Base-by-base conservation (phyloP, 2,329 filamentous ascomycete species). In the Claviceps pazoutovae region DNA sequence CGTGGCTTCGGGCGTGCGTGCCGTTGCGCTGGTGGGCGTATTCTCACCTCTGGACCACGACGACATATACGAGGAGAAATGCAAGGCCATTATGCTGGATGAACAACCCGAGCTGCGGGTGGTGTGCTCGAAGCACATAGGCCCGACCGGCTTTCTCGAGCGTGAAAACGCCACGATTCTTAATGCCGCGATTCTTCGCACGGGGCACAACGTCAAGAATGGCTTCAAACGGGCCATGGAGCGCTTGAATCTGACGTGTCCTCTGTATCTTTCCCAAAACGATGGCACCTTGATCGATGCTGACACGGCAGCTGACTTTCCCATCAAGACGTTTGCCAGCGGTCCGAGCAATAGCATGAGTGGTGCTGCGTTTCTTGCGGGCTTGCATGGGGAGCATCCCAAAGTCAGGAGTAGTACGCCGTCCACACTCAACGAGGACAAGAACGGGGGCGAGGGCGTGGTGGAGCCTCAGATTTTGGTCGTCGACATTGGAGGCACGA, bases 401-500 rank as follows among this genome's bases (percentile, higher is more conserved):
- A 8, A 23, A 21, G 7, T 14, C 21, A 16, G 11, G 21, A 8
- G 11, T 8, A 17, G 14, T 7, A 14, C 30, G 3, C 30, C 9
- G 30, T 34, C 30, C 30, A 11, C 30, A 34, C 30, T 34, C 9
- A 34, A 34, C 14, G 42, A 23, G 2, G 19, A 23, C 4, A 21
- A 43, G 19, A 7, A 11, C 9, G 9, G 19, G n/a, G 19, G 13
- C 5, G 42, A 23, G 23, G 16, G 9, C 16, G 23, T 7, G 16
- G 38, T 53, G n/a, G 52, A 62, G 21, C 63, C 65, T 1, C 67
- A 69, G 39, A 48, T 70, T 1, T 57, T 80, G 44, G 76, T 80
- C 0, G 70, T 80, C 2, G 79, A 82, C 56, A 72, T 82, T 30
- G 79, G 79, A 7, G 79, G 79, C 16, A 82, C 79, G 0, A 82